Conservation (phyloP, 164 flowering plant species). For the Aristolochia contorta region DNA sequence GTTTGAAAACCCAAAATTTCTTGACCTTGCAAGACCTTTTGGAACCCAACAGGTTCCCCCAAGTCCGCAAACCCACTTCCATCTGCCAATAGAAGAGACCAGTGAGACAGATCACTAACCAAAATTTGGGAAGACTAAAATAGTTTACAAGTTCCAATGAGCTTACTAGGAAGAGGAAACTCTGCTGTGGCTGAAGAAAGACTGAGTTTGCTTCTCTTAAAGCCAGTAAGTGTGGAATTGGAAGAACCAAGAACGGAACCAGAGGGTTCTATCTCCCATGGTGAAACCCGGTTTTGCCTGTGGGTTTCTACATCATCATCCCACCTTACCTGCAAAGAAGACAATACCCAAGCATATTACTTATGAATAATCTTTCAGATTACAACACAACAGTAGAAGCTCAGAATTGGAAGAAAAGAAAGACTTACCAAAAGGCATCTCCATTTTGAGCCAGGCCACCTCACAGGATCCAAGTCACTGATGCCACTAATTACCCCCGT, state of each 20-base stretch:
- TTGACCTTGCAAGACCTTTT: constrained; percentile 99
- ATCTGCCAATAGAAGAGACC: constrained; percentile 23
- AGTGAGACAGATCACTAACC: background rate
- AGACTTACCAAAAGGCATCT: constrained; percentile 66
- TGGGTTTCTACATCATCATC: constrained; percentile 47
- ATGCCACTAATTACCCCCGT: constrained; percentile 69
- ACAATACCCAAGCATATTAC: background rate
- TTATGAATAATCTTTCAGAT: background rate
- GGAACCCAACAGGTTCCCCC: constrained; percentile 76
- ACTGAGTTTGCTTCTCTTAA: constrained; percentile 59
- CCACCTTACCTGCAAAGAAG: constrained; percentile 79
- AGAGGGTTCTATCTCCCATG: constrained; percentile 87
- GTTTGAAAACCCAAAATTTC: constrained; percentile 57
- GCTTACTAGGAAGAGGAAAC: constrained; percentile 52
- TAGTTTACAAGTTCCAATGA: background rate
- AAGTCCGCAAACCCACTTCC: constrained; percentile 59
- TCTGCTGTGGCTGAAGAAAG: constrained; percentile 43
- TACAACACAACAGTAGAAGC: background rate
- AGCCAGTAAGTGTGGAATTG: constrained; percentile 30
- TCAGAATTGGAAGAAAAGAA: background rate
- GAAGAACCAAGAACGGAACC: constrained; percentile 45
- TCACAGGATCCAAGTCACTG: constrained; percentile 64
- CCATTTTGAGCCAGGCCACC: constrained; percentile 93
- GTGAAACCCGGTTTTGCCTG: constrained; percentile 68
- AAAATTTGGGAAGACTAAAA: background rate